Conservation (phyloP, 352 stramenopile genomes). For the Pythium aquatile region DNA sequence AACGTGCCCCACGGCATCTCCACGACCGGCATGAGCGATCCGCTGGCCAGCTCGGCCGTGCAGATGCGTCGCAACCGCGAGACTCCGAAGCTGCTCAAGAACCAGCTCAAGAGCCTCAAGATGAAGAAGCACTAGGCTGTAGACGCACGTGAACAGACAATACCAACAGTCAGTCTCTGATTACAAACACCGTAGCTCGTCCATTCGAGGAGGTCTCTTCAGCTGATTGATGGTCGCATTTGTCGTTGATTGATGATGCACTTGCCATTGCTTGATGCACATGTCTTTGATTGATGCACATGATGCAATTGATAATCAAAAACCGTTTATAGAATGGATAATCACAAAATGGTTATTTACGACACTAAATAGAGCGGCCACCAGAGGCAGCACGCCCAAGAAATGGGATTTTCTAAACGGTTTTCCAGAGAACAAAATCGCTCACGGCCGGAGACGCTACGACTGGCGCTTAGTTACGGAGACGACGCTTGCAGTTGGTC, state of each 20-base stretch:
- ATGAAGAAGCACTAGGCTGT: slow-evolving; percentile 48
- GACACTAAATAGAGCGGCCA: slow-evolving; percentile 15
- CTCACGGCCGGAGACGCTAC: neutral
- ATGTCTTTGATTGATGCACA: neutral
- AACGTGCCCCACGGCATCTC: slow-evolving; percentile 44
- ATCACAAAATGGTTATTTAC: slow-evolving; percentile 7
- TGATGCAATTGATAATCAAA: neutral
- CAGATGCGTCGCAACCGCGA: slow-evolving; percentile 49
- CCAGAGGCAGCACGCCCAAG: neutral
- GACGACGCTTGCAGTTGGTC: slow-evolving; percentile 13
- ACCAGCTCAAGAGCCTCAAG: slow-evolving; percentile 70
- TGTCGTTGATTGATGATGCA: neutral
- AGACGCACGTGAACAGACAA: neutral
- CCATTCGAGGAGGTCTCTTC: no score
- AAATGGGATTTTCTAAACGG: slow-evolving; percentile 3
- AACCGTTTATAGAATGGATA: neutral
- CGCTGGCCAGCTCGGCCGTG: neutral
- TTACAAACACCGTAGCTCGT: no score
- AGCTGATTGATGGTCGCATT: neutral
- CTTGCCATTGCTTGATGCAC: neutral
- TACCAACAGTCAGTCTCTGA: neutral
- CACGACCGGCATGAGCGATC: slow-evolving; percentile 21
- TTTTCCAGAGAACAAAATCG: neutral
- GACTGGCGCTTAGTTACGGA: slow-evolving; percentile 8
- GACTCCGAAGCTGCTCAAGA: slow-evolving; percentile 69